Percentiles rank a stretch among this genome's conserved stretches.
Evolutionary conservation across 768 basidiomycete species (phyloP).

Genomic region (Mycena rosella): DNA sequence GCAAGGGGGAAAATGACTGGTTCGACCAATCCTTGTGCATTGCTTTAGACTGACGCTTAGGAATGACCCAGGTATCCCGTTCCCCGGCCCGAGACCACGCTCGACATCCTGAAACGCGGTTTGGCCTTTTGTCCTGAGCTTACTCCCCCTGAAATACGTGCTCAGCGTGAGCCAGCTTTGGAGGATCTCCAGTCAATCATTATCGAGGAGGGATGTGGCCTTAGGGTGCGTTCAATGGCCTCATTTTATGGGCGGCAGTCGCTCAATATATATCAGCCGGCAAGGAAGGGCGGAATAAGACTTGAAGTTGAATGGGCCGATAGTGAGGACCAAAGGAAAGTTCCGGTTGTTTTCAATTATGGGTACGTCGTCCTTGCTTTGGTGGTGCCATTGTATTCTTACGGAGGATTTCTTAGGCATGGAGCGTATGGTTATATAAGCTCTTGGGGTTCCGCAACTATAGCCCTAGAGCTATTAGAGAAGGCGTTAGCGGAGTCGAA

Average conservation of each 20-base stretch:
- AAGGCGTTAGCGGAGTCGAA: conserved; percentile 46
- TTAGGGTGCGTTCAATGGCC: too few relatives aligned
- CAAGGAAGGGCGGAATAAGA: conserved; percentile 71
- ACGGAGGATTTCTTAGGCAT: conserved; percentile 55
- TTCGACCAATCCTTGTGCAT: conserved; percentile 38
- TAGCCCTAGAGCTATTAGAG: conserved; percentile 62
- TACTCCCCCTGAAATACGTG: conserved; percentile 66
- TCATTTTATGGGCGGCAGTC: too few relatives aligned
- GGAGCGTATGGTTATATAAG: conserved; percentile 72
- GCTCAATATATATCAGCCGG: too few relatives aligned
- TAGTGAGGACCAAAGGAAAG: conserved; percentile 28
- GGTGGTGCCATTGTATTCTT: conserved; percentile 33
- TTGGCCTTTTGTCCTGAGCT: conserved; percentile 69
- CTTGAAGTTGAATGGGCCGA: conserved; percentile 22
- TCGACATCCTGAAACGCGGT: conserved; percentile 66
- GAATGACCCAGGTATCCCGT: conserved; percentile 68
- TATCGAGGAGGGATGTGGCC: conserved; percentile 67
- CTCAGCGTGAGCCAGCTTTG: conserved; percentile 58
- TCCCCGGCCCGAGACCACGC: conserved; percentile 72
- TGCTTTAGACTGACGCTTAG: neutral
- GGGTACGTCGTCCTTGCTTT: conserved; percentile 8
- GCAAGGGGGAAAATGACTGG: conserved; percentile 73
- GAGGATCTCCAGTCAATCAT: conserved; percentile 64
- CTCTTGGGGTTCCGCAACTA: conserved; percentile 73
- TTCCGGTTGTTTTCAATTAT: conserved; percentile 54